Percentiles rank a stretch among this genome's conserved stretches.
These are phyloP conservation scores for Backusella psychrophila DNA, from an alignment of 192 early-diverging fungal species.

Conservation along the genomic window DNA sequence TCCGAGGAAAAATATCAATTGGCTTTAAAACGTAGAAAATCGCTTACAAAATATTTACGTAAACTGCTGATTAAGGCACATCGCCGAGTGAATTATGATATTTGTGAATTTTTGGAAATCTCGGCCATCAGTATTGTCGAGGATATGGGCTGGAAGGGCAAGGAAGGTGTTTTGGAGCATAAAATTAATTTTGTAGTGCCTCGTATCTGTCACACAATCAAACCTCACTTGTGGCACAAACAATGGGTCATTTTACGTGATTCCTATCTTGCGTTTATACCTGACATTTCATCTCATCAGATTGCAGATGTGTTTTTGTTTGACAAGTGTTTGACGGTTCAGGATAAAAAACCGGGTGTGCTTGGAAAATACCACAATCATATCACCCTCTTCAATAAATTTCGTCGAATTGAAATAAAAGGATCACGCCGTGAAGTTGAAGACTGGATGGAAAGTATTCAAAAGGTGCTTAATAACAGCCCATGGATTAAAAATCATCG, in stretches of 20 bases:
- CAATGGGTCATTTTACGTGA: constrained; percentile 79
- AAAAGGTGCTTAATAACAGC: constrained; percentile 52
- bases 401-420: constrained; percentile 63
- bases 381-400: constrained; percentile 54
- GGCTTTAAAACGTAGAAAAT: constrained; percentile 49
- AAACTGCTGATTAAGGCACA: constrained; percentile 56
- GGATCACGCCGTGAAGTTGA: constrained; percentile 58
- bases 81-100: constrained; percentile 61
- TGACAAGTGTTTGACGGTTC: constrained; percentile 40
- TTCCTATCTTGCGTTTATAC: constrained; percentile 46
- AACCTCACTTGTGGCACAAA: constrained; percentile 46
- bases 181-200: constrained; percentile 48
- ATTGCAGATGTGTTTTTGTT: constrained; percentile 50
- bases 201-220: constrained; percentile 22
- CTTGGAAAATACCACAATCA: constrained; percentile 50
- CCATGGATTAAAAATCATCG: constrained; percentile 66
- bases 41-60: constrained; percentile 62
- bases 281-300: constrained; percentile 30
- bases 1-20: constrained; percentile 41
- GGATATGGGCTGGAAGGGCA: constrained; percentile 85
- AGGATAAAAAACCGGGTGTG: constrained; percentile 22
- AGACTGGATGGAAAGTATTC: constrained; percentile 61
- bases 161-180: constrained; percentile 73
- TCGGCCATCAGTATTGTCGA: constrained; percentile 75
- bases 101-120: constrained; percentile 78